Evolutionary conservation across 2,329 filamentous ascomycete species (phyloP), one percentile per base, ranked within the genome.

Genomic region (Coleophoma cylindrospora): DNA sequence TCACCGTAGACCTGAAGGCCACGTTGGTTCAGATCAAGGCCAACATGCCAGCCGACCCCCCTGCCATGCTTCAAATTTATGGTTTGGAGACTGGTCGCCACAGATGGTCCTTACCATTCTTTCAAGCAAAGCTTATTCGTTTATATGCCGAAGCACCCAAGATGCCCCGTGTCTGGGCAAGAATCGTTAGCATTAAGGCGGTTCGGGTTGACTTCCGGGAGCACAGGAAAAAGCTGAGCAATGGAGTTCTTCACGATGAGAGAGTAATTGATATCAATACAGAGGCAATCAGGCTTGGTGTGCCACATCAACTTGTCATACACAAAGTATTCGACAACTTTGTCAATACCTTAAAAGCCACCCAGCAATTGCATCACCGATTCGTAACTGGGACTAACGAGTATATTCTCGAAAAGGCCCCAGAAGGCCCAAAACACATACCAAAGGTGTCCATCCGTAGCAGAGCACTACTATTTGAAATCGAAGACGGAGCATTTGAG

Each of bases 401-500:
- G 54, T 95, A 96, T 64, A 86, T 95, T 34, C 75, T 96, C 3
- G 84, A 87, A 14, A 96, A 96, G 68, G 79, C 80, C 10, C 90
- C 94, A 0, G 90, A 96, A 67, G 85, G 79, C 0, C 90, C 95
- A 0, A 97, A 95, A 66, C 75, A 81, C 43, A 84, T 99, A 0
- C 94, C 94, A 1, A 92, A 89, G 63, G 74, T 99, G 19, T 92
- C 91, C 0, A 58, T 99, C 10, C 83, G 91, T 47, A 87, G 86
- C 49, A 87, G 88, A 60, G 88, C 87, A 5, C 75, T 99, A 21
- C 71, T 96, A 2, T 92, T 99, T 52, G 92, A 97, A 63, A 76
- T 99, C 34, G 94, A 99, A 69, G 94, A 99, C 65, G 92, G 94
- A 45, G 86, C 89, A 0, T 99, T 99, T 62, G 94, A 99, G 66